These are phyloP conservation scores for Bryopsis sp. DNA, from an alignment of 139 green algal species.

Conservation along the genomic window DNA sequence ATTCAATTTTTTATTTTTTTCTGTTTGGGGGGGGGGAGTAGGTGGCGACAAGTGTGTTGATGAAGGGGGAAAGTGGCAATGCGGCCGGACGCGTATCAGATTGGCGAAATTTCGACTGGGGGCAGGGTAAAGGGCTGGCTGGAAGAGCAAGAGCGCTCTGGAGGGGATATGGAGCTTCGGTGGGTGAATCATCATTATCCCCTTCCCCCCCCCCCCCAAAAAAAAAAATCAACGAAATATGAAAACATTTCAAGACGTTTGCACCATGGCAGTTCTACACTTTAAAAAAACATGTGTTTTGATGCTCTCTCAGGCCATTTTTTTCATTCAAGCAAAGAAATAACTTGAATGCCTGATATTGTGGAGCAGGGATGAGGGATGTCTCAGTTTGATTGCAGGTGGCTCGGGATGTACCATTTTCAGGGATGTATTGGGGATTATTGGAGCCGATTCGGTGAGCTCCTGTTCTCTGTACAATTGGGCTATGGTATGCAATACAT, in stretches of 20 bases:
- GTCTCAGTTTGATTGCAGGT: too few species aligned
- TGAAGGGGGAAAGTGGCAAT: neutral
- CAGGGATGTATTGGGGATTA: constrained; percentile 83
- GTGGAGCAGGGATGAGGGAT: neutral
- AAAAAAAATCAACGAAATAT: too few species aligned
- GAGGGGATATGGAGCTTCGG: constrained; percentile 15
- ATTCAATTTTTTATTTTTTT: too few species aligned
- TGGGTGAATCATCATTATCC: too few species aligned
- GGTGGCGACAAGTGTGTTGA: neutral
- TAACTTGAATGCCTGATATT: neutral
- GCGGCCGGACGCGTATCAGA: neutral
- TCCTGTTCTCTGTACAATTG: neutral
- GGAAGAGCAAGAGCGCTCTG: neutral
- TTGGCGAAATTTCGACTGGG: constrained; percentile 9
- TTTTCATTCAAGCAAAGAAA: too few species aligned
- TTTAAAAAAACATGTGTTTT: too few species aligned
- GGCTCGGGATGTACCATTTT: constrained; percentile 87
- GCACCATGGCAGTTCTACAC: too few species aligned
- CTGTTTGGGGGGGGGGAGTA: too few species aligned
- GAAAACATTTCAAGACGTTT: too few species aligned
- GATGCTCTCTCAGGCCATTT: too few species aligned
- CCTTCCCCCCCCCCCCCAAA: neutral
- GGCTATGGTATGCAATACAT: neutral
- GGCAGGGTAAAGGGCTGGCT: neutral
- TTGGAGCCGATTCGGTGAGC: constrained; percentile 67